Percentiles rank a stretch among this genome's conserved stretches.
phyloP scores from a whole-genome alignment of 352 stramenopile species.

The Phytophthora meadii region DNA sequence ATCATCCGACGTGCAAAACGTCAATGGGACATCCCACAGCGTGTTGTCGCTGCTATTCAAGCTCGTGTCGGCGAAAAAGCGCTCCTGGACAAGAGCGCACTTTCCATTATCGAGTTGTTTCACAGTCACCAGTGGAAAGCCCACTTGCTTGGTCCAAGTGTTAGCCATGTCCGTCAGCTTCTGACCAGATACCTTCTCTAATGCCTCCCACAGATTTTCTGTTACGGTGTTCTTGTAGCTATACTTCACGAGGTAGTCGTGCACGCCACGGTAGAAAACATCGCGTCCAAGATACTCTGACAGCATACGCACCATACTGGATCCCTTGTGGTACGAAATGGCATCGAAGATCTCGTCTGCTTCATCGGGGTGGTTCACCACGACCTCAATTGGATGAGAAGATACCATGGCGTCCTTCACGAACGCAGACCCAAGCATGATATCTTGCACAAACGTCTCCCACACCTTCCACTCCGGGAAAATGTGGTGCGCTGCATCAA shows the following conservation, averaged over 20 bases:
- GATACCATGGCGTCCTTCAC: slow-evolving; percentile 92
- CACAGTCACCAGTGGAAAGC: slow-evolving; percentile 93
- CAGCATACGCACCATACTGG: slow-evolving; percentile 78
- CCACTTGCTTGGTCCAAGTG: slow-evolving; percentile 95
- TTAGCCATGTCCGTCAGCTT: slow-evolving; percentile 93
- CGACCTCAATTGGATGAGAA: slow-evolving; percentile 95
- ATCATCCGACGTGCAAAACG: slow-evolving; percentile 61
- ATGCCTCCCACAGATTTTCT: slow-evolving; percentile 94
- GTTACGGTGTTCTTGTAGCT: slow-evolving; percentile 97
- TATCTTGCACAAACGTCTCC: slow-evolving; percentile 93
- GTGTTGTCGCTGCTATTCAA: slow-evolving; percentile 70
- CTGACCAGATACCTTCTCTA: slow-evolving; percentile 91
- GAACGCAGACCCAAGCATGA: slow-evolving; percentile 82
- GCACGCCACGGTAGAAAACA: slow-evolving; percentile 85
- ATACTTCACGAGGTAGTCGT: slow-evolving; percentile 93
- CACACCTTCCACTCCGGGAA: slow-evolving; percentile 96
- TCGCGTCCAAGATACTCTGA: slow-evolving; percentile 74
- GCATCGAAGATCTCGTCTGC: slow-evolving; percentile 98
- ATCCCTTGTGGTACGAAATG: slow-evolving; percentile 96
- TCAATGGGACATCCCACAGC: slow-evolving; percentile 90
- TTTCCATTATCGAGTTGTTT: slow-evolving; percentile 62
- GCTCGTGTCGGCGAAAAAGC: slow-evolving; percentile 93
- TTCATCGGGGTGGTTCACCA: slow-evolving; percentile 93
- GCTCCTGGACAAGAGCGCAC: slow-evolving; percentile 89
- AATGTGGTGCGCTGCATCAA: slow-evolving; percentile 92